Percentiles rank a stretch among this genome's conserved stretches.
Conservation (phyloP, 106 monocot species). For the Dendrobium chrysotoxum region DNA sequence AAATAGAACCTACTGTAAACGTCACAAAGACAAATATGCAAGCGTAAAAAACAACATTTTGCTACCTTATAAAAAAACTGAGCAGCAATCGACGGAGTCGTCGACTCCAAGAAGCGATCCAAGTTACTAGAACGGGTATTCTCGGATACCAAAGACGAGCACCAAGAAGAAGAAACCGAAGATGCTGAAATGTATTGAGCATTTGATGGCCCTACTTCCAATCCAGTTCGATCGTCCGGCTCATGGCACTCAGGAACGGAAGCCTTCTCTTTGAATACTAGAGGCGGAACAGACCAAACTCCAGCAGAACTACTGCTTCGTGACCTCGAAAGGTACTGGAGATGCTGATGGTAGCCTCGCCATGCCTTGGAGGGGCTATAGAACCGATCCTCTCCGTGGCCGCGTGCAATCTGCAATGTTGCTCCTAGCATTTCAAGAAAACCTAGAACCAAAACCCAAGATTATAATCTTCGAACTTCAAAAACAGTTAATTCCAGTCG, state of each 20-base stretch:
- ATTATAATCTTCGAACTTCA: background rate
- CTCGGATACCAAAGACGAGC: slow-evolving; percentile 5
- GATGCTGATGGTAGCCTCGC: slow-evolving; percentile 14
- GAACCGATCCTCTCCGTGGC: slow-evolving; percentile 42
- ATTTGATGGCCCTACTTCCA: background rate
- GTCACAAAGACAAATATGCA: background rate
- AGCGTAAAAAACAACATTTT: background rate
- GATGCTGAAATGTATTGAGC: background rate
- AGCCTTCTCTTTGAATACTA: slow-evolving; percentile 1
- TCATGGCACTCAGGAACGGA: slow-evolving; percentile 1
- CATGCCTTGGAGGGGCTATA: slow-evolving; percentile 29
- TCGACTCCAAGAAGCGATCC: slow-evolving; percentile 52
- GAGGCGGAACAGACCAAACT: slow-evolving; percentile 1
- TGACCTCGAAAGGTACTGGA: background rate
- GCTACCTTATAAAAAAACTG: slow-evolving; percentile 47
- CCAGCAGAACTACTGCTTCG: slow-evolving; percentile 1
- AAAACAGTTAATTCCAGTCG: background rate
- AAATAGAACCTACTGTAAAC: background rate
- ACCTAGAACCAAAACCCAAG: background rate
- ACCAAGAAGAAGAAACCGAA: background rate
- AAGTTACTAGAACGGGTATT: slow-evolving; percentile 26
- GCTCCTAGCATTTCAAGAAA: slow-evolving; percentile 36
- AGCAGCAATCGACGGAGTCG: slow-evolving; percentile 42
- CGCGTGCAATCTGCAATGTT: slow-evolving; percentile 30
- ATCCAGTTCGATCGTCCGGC: slow-evolving; percentile 10